A percentile compares a stretch with the other conserved stretches of the same genome.
Evolutionary conservation across 2,329 filamentous ascomycete genomes (phyloP).

Genomic region (Colletotrichum sansevieriae): DNA sequence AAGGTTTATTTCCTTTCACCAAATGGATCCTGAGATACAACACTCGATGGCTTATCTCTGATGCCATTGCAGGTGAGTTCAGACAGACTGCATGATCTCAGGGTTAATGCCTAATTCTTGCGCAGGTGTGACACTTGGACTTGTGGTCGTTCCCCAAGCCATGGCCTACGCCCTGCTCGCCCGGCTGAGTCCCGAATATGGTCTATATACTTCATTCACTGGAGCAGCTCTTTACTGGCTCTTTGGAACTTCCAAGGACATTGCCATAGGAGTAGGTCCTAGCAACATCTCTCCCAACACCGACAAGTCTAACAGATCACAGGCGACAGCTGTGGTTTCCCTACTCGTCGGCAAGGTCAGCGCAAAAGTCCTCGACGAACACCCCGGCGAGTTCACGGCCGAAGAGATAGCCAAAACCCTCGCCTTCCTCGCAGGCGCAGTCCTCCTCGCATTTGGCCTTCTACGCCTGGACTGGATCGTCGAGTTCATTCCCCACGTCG

Average conservation of each 20-base stretch:
- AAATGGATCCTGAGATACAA: conserved; percentile 81
- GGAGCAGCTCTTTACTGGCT: conserved; percentile 86
- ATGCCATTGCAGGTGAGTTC: conserved; percentile 75
- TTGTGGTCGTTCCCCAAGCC: conserved; percentile 82
- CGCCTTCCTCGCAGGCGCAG: conserved; percentile 61
- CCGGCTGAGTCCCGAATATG: conserved; percentile 75
- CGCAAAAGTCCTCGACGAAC: conserved; percentile 50
- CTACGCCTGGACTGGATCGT: conserved; percentile 66
- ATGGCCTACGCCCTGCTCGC: conserved; percentile 85
- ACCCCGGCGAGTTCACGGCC: conserved; percentile 47
- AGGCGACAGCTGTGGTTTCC: conserved; percentile 69
- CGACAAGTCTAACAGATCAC: conserved; percentile 45
- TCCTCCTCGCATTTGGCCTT: conserved; percentile 64
- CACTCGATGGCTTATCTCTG: conserved; percentile 77
- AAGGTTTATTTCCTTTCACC: conserved; percentile 72
- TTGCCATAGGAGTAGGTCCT: conserved; percentile 75
- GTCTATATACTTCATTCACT: conserved; percentile 86
- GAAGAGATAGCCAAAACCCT: conserved; percentile 60
- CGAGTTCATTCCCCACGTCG: conserved; percentile 66
- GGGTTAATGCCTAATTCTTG: conserved; percentile 39
- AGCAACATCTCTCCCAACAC: no score
- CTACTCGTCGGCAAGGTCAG: conserved; percentile 63
- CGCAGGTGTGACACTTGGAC: conserved; percentile 62
- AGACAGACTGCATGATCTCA: rapidly evolving
- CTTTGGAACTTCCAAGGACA: conserved; percentile 87